Conservation (phyloP, 768 basidiomycete genomes). For the Amanita brunnescens region DNA sequence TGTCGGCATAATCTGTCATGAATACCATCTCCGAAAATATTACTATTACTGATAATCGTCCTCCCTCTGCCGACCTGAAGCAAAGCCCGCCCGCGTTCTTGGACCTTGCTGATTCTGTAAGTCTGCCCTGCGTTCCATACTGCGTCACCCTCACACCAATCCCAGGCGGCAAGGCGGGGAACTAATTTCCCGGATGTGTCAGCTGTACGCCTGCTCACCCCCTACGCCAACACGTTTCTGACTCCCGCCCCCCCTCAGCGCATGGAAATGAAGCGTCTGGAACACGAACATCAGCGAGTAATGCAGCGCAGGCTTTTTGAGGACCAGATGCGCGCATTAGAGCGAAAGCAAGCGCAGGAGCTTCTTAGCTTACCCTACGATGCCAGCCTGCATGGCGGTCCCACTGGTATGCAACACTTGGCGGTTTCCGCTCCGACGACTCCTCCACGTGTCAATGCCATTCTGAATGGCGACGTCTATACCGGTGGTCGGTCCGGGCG, state of each 20-base stretch:
- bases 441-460: conserved; percentile 69
- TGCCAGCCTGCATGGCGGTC: conserved; percentile 32
- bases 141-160: conserved; percentile 13
- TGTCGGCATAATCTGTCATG: conserved; percentile 44
- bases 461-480: conserved; percentile 52
- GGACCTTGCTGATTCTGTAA: conserved; percentile 87
- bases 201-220: conserved; percentile 46
- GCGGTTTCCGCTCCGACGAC: conserved; percentile 88
- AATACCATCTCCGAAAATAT: conserved; percentile 60
- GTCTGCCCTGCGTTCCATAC: conserved; percentile 22
- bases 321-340: conserved; percentile 91
- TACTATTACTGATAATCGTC: conserved; percentile 69
- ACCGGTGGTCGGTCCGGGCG: conserved; percentile 32
- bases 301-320: conserved; percentile 89
- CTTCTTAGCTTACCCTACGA: conserved; percentile 70
- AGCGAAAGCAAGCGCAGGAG: conserved; percentile 85
- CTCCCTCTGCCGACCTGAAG: conserved; percentile 59
- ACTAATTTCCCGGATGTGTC: conserved; percentile 84
- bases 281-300: conserved; percentile 85
- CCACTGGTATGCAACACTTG: conserved; percentile 55
- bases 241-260: conserved; percentile 40
- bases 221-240: background rate
- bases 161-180: conserved; percentile 73
- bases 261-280: conserved; percentile 82
- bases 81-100: conserved; percentile 88